Evolutionary conservation across 306 rosid species (phyloP), one percentile per base, ranked within the genome.

Genomic region (Trichosanthes truncata): DNA sequence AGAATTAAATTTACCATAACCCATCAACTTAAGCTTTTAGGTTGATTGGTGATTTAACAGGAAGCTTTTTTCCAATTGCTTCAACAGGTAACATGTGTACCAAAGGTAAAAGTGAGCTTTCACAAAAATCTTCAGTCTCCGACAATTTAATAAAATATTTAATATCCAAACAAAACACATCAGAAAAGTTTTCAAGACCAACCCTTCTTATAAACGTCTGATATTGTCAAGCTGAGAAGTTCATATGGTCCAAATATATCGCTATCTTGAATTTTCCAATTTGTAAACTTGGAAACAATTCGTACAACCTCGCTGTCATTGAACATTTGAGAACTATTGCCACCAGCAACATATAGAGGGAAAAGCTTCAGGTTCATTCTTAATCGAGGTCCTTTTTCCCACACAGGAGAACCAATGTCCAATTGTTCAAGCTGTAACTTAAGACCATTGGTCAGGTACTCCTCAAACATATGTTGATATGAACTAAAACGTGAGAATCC

Each of bases 241-340:
- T 96, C 99, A 80, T 90, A 93, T 40, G 99, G 99, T 40, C 99
- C 99, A 82, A 91, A 96, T 25, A 85, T 2, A 1, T 77, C 89
- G 33, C 68, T 77, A 41, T 89, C 92, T 14, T 46, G 72, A 87
- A 96, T 88, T 1, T 10, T 41, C 99, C 98, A 96, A 76, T 84
- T 76, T 18, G 96, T 82, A 86, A 91, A 91, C 90, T 51, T 81
- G 84, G 49, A 2, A 72, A 31, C 80, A 74, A 96, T 55, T 81
- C 97, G 84, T 67, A 0, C 45, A 81, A 93, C 83, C 87, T 96
- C 99, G 4, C 88, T 88, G 0, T 0, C 5, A 63, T 88, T 90
- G 87, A 93, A 96, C 14, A 0, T 12, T 48, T 3, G 78, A 52
- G 85, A 3, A 46, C 62, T 83, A 67, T 4, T 60, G 74, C 0